phyloP scores from a whole-genome alignment of 176 grass and related monocot genomes.

The Aegilops bicornis region DNA sequence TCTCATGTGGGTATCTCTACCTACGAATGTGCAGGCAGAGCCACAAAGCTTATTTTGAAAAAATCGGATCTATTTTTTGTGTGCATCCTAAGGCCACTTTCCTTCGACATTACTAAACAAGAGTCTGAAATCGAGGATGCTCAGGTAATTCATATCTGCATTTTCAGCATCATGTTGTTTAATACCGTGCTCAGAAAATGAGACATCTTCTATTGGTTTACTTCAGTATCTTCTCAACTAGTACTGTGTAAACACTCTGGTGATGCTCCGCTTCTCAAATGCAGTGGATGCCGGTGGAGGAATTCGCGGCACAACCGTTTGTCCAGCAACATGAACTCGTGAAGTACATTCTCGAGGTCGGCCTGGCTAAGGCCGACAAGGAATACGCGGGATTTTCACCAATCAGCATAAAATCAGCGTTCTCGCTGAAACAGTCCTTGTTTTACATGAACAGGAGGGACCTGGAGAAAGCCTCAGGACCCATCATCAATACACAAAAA shows the following conservation, averaged over 20 bases:
- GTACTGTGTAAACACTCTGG: neutral
- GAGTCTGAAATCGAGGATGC: constrained; percentile 93
- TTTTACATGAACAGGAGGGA: constrained; percentile 74
- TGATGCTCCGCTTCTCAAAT: constrained; percentile 20
- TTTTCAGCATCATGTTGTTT: neutral
- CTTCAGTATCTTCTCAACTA: neutral
- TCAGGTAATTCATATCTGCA: constrained; percentile 45
- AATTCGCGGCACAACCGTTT: constrained; percentile 82
- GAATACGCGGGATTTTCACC: constrained; percentile 80
- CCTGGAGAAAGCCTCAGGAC: constrained; percentile 41
- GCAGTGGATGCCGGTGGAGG: constrained; percentile 91
- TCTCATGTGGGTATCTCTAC: constrained; percentile 4
- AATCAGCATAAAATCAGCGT: constrained; percentile 66
- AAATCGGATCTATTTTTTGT: constrained; percentile 95
- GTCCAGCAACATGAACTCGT: constrained; percentile 75
- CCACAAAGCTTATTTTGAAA: constrained; percentile 79
- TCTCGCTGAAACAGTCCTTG: constrained; percentile 43
- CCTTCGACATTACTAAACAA: constrained; percentile 75
- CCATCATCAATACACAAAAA: constrained; percentile 10
- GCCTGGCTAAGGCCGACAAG: constrained; percentile 63
- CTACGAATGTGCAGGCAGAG: constrained; percentile 71
- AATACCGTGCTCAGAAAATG: neutral
- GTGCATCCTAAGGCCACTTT: constrained; percentile 75
- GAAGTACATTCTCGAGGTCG: constrained; percentile 75
- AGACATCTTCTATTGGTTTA: neutral